These are phyloP conservation scores for Chlorella sorokiniana DNA, from an alignment of 139 green algal species.

Conservation along the genomic window DNA sequence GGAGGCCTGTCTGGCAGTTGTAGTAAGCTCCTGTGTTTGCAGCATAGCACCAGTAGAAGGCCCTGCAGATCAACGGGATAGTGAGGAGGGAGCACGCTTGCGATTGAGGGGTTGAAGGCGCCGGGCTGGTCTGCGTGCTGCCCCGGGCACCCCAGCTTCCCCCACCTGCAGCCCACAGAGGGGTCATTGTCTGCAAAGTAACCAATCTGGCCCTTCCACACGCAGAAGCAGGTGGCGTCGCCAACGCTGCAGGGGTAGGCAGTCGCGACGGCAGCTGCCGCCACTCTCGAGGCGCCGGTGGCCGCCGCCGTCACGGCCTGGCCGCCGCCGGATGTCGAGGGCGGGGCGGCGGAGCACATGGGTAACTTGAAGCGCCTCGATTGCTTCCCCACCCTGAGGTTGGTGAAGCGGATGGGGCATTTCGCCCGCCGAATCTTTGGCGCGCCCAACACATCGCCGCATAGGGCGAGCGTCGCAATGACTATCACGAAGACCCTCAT, in stretches of 20 bases:
- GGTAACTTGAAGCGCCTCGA: background rate
- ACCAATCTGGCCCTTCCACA: background rate
- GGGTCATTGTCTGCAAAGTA: conserved; percentile 32
- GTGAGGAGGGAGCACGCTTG: background rate
- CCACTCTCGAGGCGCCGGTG: no score
- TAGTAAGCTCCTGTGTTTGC: background rate
- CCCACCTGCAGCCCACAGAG: conserved; percentile 14
- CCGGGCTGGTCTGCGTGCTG: background rate
- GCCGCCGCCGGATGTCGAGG: background rate
- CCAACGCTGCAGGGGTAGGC: conserved; percentile 15
- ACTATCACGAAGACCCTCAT: no score
- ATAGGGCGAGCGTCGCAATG: no score
- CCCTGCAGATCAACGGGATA: background rate
- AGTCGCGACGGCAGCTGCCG: background rate
- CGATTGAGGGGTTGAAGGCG: background rate
- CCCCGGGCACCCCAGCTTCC: background rate
- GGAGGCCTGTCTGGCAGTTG: conserved; percentile 19
- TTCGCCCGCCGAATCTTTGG: background rate
- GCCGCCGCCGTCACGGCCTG: background rate
- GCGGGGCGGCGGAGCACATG: background rate
- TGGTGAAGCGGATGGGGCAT: background rate
- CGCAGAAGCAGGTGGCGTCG: conserved; percentile 29
- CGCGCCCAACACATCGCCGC: no score
- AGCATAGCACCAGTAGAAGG: conserved; percentile 19
- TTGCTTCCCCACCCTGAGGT: background rate